Evolutionary conservation across 2,329 filamentous ascomycete genomes (phyloP), one percentile per base, ranked within the genome.

Genomic region (Alternaria sp.): DNA sequence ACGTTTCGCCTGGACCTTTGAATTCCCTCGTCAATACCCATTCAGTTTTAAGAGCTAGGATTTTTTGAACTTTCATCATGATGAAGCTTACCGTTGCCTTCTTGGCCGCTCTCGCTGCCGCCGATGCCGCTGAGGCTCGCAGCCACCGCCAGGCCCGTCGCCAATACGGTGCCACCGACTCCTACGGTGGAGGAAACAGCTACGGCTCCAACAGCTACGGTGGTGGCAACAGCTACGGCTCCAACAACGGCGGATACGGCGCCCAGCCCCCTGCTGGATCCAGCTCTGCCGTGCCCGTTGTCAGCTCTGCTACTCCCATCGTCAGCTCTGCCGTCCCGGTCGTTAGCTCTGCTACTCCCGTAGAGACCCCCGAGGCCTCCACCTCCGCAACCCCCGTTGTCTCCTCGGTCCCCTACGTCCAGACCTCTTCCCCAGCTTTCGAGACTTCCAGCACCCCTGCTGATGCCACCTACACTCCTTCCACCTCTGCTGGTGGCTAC

Each of bases 51-150:
- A 73, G 62, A 75, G 54, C 72, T 68, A 71, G 57, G 67, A 72
- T 64, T 54, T 51, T 54, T 58, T 63, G 34, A 63, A 54, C 22
- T 36, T 39, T 20, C 64, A 57, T 54, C 54, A 61, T 64, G 51
- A 75, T 75, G 73, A 75, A 75, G 70, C 70, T 74, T 57, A 75
- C 73, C 5, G 65, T 75, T 63, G 67, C 73, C 54, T 75, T 75
- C 68, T 65, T 75, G 54, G 71, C 71, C 26, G 64, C 73, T 51
- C 70, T 75, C 43, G 73, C 73, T 16, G 69, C 71, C 32, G 70
- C 69, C 43, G 72, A 76, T 66, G 74, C 69, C 39, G 67, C 71
- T 52, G 60, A 75, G 61, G 68, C 67, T 53, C 73, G 72, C 60
- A 70, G 58, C 62, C 68, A 69, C 54, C 73, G 71, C 61, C 67